phyloP scores from a whole-genome alignment of 352 stramenopile species.

The Pythium plurisporium region DNA sequence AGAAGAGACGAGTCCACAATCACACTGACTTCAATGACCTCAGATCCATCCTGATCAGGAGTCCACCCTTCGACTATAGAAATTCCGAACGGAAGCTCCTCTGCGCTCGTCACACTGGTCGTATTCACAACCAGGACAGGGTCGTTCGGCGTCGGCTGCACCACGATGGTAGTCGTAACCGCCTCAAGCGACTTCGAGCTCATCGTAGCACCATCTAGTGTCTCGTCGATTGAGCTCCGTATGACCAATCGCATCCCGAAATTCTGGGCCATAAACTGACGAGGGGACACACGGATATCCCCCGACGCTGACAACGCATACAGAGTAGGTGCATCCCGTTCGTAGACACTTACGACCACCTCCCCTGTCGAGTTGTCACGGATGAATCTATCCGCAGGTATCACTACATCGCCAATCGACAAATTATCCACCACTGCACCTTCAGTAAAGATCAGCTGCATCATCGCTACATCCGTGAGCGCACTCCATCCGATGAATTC shows the following conservation, averaged over 20 bases:
- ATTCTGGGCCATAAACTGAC: neutral
- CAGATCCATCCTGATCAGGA: slow-evolving; percentile 41
- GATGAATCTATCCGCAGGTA: neutral
- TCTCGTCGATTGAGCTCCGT: neutral
- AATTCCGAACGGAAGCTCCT: slow-evolving; percentile 28
- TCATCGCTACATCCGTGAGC: neutral
- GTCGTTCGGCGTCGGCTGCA: slow-evolving; percentile 23
- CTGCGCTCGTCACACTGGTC: slow-evolving; percentile 19
- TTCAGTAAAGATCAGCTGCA: neutral
- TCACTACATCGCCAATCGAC: neutral
- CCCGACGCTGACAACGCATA: neutral
- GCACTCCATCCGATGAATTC: slow-evolving; percentile 5
- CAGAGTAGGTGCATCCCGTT: neutral
- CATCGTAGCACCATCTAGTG: neutral
- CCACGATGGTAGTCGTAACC: neutral
- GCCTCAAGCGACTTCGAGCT: neutral
- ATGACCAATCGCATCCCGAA: slow-evolving; percentile 5
- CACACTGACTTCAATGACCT: slow-evolving; percentile 35
- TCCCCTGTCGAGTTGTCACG: neutral
- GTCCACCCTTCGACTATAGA: slow-evolving; percentile 35
- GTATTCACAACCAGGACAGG: slow-evolving; percentile 28
- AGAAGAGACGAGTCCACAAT: neutral
- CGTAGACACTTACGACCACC: neutral
- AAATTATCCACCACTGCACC: neutral
- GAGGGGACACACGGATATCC: neutral